These are phyloP conservation scores for Sistotremastrum niveocremeum DNA, from an alignment of 768 basidiomycete genomes.

Conservation along the genomic window DNA sequence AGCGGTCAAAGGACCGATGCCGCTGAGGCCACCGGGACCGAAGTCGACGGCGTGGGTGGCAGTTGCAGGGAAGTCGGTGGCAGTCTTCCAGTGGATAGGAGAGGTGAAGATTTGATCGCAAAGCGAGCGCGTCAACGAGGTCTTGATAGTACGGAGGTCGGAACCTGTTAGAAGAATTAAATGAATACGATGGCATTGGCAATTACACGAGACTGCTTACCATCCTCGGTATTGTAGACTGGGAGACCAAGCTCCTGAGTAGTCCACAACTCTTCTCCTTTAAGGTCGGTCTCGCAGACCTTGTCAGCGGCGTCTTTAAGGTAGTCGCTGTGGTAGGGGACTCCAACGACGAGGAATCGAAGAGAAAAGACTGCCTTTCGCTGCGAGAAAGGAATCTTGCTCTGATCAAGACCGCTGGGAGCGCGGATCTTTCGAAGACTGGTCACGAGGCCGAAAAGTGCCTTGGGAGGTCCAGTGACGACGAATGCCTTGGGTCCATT, in stretches of 20 bases:
- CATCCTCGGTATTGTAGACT: constrained; percentile 88
- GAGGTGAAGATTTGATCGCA: constrained; percentile 88
- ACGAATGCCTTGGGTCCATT: constrained; percentile 89
- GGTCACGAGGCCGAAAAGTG: constrained; percentile 90
- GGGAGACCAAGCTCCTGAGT: constrained; percentile 59
- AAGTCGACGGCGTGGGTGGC: constrained; percentile 96
- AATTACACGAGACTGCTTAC: constrained; percentile 30
- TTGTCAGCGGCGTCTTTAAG: constrained; percentile 62
- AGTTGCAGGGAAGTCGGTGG: constrained; percentile 77
- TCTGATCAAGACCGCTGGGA: constrained; percentile 77
- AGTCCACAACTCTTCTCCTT: constrained; percentile 67
- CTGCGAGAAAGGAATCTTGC: constrained; percentile 88
- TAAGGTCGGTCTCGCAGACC: constrained; percentile 61
- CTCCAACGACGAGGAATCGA: constrained; percentile 90
- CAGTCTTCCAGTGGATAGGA: constrained; percentile 87
- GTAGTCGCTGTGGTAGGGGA: constrained; percentile 92
- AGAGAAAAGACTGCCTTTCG: constrained; percentile 86
- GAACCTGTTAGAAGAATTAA: constrained; percentile 39
- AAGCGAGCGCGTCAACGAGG: constrained; percentile 73
- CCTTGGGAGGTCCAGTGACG: constrained; percentile 80
- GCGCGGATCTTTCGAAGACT: constrained; percentile 85
- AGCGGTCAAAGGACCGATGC: constrained; percentile 83
- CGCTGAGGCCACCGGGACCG: constrained; percentile 87
- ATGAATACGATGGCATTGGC: constrained; percentile 2
- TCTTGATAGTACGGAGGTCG: constrained; percentile 58